These are phyloP conservation scores for Myxozyma vanderwaltii DNA, from an alignment of 805 yeast genomes.

Conservation along the genomic window DNA sequence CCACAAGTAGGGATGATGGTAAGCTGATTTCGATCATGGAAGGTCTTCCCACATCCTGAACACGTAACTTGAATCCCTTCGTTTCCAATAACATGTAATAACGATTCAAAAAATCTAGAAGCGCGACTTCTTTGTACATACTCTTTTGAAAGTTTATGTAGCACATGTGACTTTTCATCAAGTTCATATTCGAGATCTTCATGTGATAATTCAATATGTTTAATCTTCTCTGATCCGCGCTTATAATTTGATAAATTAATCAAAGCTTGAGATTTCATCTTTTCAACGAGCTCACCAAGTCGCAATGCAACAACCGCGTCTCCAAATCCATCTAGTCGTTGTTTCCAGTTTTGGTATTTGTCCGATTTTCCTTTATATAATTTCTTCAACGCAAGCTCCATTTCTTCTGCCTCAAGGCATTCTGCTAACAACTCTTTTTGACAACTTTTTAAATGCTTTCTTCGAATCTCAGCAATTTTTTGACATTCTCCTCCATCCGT, in stretches of 20 bases:
- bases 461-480: constrained; percentile 3
- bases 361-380: neutral
- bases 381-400: constrained; percentile 1
- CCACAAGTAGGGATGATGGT: constrained; percentile 15
- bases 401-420: constrained; percentile 6
- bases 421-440: neutral
- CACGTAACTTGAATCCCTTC: constrained; percentile 1
- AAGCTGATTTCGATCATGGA: neutral
- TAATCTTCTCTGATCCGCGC: neutral
- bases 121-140: constrained; percentile 10
- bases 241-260: neutral
- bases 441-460: constrained; percentile 5
- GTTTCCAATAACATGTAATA: neutral
- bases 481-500: constrained; percentile 13
- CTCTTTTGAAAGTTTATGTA: constrained; percentile 12
- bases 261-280: neutral
- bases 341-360: constrained; percentile 6
- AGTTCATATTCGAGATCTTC: constrained; percentile 4
- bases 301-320: constrained; percentile 1
- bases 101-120: constrained; percentile 1
- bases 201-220: neutral
- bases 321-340: constrained; percentile 4
- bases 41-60: neutral
- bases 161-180: constrained; percentile 3
- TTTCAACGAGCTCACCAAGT: neutral